These are phyloP conservation scores for Escallonia rubra DNA, from an alignment of 129 eudicot species.

Conservation along the genomic window DNA sequence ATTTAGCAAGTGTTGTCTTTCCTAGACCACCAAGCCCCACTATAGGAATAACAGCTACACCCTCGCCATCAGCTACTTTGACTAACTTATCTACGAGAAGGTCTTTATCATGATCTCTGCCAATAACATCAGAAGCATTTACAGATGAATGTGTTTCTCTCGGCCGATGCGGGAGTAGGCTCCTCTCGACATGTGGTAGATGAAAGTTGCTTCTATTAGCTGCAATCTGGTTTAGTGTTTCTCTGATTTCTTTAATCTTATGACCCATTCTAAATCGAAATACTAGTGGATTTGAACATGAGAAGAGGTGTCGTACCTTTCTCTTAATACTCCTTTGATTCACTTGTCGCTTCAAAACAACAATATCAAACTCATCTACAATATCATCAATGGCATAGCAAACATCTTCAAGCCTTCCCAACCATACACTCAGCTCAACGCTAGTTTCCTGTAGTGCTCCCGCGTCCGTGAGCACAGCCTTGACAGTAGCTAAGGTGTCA, in stretches of 20 bases:
- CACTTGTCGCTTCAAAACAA: neutral
- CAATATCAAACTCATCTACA: neutral
- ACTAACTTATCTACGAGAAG: too few species aligned
- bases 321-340: neutral
- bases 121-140: too few species aligned
- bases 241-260: neutral
- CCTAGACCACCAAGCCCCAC: neutral
- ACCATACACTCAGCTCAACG: neutral
- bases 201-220: too few species aligned
- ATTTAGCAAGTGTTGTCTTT: neutral
- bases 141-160: too few species aligned
- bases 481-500: neutral
- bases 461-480: neutral
- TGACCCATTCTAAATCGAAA: neutral
- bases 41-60: neutral
- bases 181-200: too few species aligned
- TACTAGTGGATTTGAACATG: neutral
- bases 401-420: neutral
- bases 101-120: too few species aligned
- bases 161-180: too few species aligned
- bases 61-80: too few species aligned
- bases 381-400: neutral
- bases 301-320: neutral
- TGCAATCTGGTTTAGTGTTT: too few species aligned
- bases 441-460: neutral